Evolutionary conservation across 108 stramenopile species (phyloP), one percentile per base, ranked within the genome.

Genomic region (Pseudonitzschia delicatissima): DNA sequence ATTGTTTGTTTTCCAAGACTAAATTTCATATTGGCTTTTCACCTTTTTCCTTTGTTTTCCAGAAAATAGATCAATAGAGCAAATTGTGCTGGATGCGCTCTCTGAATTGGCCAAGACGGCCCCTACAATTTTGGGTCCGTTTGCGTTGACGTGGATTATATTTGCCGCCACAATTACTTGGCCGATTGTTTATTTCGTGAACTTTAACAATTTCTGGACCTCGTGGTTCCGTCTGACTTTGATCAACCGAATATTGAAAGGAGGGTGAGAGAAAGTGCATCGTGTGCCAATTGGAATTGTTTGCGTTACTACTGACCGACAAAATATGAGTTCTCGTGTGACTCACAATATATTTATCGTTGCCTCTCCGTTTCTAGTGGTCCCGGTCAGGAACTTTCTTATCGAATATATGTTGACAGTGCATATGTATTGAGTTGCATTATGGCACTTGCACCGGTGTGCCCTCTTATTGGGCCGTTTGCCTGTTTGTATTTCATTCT

Each of bases 371-470:
- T 20, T 59, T n/a, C n/a, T 21, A 59, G 28, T 31, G 71, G 88
- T 29, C 86, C 92, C 8, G 92, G 88, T 42, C 78, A 82, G 11
- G 86, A 86, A n/a, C 71, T 85, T 31, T 89, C 91, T 6, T 95
- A 88, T 58, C 66, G 94, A 11, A 74, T 95, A 11, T 95, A 87
- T 72, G 81, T 95, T 40, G 94, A 95, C 67, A 66, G 77, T 34
- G 89, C 88, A 33, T 83, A 87, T 4, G 87, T 88, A 11, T 78
- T 94, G 7, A 34, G 90, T 42, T 91, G 87, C 59, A 58, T 81
- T 12, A 66, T 87, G 4, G 77, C 89, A 9, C 82, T 95, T 39
- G 77, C 82, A 26, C 87, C 89, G 4, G 71, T 83, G 48, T 80
- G 76, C 17, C 93, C 93, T 28, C 58, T 94, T 29, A 81, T 95